Conservation (phyloP, 768 basidiomycete species). For the Boletus rubescentipes region DNA sequence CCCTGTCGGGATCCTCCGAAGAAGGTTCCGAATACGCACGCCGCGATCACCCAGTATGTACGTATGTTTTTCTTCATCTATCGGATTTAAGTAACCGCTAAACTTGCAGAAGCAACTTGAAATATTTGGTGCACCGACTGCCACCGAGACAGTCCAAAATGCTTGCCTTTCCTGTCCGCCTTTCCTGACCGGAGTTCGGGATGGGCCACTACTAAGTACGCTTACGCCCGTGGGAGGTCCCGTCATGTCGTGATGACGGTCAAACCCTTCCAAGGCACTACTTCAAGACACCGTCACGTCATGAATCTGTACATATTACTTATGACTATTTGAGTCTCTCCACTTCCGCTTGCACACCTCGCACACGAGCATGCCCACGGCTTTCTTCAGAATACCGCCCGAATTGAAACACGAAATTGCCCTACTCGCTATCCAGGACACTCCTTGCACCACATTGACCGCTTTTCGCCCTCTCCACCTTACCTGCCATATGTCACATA, state of each 20-base stretch:
- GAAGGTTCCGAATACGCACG: conserved; percentile 13
- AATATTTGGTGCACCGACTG: neutral
- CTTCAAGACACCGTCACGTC: conserved; percentile 29
- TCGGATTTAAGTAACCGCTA: conserved; percentile 17
- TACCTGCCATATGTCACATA: conserved; percentile 34
- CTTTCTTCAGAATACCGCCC: conserved; percentile 33
- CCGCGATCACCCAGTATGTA: conserved; percentile 23
- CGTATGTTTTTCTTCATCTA: conserved; percentile 6
- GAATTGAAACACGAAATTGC: conserved; percentile 38
- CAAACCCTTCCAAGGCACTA: conserved; percentile 27
- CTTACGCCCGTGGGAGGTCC: conserved; percentile 28
- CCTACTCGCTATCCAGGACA: conserved; percentile 30
- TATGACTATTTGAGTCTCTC: conserved; percentile 14
- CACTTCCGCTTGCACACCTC: conserved; percentile 13
- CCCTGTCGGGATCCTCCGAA: conserved; percentile 26
- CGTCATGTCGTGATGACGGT: conserved; percentile 29
- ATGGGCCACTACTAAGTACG: neutral
- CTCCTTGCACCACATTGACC: conserved; percentile 35
- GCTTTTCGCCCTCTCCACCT: conserved; percentile 32
- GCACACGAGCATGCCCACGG: conserved; percentile 31
- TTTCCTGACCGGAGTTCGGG: conserved; percentile 16
- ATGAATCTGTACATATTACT: conserved; percentile 26
- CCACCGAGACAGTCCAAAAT: neutral
- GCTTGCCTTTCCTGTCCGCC: conserved; percentile 17
- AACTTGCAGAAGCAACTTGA: conserved; percentile 5